Evolutionary conservation across 768 basidiomycete species (phyloP), one percentile per base, ranked within the genome.

Genomic region (Pholiota conissans): DNA sequence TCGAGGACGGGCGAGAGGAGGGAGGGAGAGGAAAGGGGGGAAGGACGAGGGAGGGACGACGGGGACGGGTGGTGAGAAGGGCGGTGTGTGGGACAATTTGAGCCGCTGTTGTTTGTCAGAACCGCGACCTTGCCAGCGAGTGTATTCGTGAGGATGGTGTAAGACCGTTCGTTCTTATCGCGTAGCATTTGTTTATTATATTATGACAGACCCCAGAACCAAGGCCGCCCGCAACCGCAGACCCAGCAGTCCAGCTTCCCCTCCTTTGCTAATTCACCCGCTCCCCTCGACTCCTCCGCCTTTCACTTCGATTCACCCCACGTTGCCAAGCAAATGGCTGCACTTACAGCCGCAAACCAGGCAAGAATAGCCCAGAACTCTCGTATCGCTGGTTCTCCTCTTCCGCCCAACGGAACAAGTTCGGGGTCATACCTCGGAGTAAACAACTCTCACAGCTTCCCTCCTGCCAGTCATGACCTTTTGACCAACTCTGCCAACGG

Each of bases 321-420:
- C 45, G 84, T 80, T 49, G 87, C 87, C 57, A 93, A 91, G 71
- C 91, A 93, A 74, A 89, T 91, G 83, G 87, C 89, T 28, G 87
- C 87, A 9, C 82, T 92, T 63, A 85, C 79, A 64, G 85, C 81
- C 53, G 86, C 79, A 49, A 84, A 78, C 63, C 79, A 83, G 64
- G 81, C 84, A 67, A 78, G 85, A 73, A 80, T 83, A 62, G 74
- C 78, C 58, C 82, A 81, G 66, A 84, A 81, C 61, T 79, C 76
- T 72, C 71, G 75, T 57, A 69, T 68, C 48, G 61, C 71, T 52
- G 55, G 74, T 56, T 63, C 70, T 54, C 65, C 71, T 50, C 64
- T 65, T 64, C 60, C 77, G 56, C 60, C 74, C 49, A 74, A 78
- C 77, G 83, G 83, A 79, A 79, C 82, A 84, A 84, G 81, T 72